Base-by-base conservation (phyloP, 1,284 basidiomycete genomes). In the Leccinum subfulvum region DNA sequence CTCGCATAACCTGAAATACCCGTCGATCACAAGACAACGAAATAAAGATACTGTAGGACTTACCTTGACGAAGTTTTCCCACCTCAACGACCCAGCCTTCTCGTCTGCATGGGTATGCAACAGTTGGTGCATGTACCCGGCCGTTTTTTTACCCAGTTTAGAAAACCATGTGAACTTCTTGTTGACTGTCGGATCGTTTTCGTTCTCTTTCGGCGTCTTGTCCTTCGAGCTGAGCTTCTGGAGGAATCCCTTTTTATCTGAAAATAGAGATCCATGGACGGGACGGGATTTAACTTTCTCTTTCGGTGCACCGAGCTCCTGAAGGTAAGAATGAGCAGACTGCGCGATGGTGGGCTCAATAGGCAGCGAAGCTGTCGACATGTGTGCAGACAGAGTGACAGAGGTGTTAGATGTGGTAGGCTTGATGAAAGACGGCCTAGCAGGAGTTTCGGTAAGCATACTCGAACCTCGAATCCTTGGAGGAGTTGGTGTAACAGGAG, bases 211-310 rank as follows among this genome's bases (percentile, higher is more conserved):
- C 61, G 77, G 73, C 5, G 69, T 70, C 47, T 78, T 76, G 16
- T 74, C 75, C 52, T 80, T 75, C 21, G 76, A 71, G 35, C 67
- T 68, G 28, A 88, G 77, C 65, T 80, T 84, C 28, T 81, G 80
- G 57, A 88, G 81, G 53, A 89, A 75, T 8, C 82, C 76, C 51
- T 73, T 77, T 64, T 79, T 80, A 63, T 81, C 77, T n/a, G 82
- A 73, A 63, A 82, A 82, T 52, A 84, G 72, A 11, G 81, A 83
- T 4, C 80, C 79, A 68, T 83, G 80, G 61, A 84, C 83, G 1
- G 83, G 80, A 30, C 90, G 81, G 18, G 87, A 85, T 75, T 92
- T 92, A 57, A 87, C 73, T 74, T 92, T 92, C 63, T 76, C 75
- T 72, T 89, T 90, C 21, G 78, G 74, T 21, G 75, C 67, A 47